These are phyloP conservation scores for Pichia membranifaciens DNA, from an alignment of 805 yeast genomes.

Conservation along the genomic window DNA sequence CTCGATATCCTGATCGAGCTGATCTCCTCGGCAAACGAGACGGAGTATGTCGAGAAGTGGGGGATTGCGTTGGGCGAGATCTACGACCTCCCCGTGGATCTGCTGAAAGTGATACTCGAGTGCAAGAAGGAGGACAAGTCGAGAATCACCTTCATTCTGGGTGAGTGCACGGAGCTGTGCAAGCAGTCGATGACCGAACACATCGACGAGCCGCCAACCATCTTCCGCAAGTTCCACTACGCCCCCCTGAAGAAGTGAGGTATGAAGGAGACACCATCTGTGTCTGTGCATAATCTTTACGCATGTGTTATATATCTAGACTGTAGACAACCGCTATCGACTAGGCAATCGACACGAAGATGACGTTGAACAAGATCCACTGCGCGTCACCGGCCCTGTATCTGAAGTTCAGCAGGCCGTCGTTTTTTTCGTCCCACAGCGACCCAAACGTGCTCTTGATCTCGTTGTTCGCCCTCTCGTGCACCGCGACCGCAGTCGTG, in stretches of 20 bases:
- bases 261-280: too few species aligned
- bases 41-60: slow-evolving; percentile 39
- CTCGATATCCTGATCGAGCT: slow-evolving; percentile 60
- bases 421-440: slow-evolving; percentile 51
- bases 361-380: slow-evolving; percentile 13
- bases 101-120: slow-evolving; percentile 59
- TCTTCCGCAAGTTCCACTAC: slow-evolving; percentile 13
- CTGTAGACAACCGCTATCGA: too few species aligned
- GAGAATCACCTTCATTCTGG: slow-evolving; percentile 18
- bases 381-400: slow-evolving; percentile 19
- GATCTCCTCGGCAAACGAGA: slow-evolving; percentile 39
- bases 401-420: slow-evolving; percentile 43
- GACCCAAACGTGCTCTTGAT: slow-evolving; percentile 42
- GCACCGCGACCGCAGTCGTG: slow-evolving; percentile 31
- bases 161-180: slow-evolving; percentile 20
- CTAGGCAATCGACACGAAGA: slow-evolving; percentile 5
- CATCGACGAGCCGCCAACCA: slow-evolving; percentile 4
- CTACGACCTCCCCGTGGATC: slow-evolving; percentile 71
- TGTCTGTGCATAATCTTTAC: background rate
- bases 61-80: slow-evolving; percentile 51
- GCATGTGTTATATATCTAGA: background rate
- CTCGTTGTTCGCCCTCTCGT: slow-evolving; percentile 24
- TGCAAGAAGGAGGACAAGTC: slow-evolving; percentile 28
- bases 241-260: slow-evolving; percentile 1
- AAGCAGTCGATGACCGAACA: slow-evolving; percentile 7